Conservation (phyloP, 2,329 filamentous ascomycete species). For the Hymenoscyphus infarciens region DNA sequence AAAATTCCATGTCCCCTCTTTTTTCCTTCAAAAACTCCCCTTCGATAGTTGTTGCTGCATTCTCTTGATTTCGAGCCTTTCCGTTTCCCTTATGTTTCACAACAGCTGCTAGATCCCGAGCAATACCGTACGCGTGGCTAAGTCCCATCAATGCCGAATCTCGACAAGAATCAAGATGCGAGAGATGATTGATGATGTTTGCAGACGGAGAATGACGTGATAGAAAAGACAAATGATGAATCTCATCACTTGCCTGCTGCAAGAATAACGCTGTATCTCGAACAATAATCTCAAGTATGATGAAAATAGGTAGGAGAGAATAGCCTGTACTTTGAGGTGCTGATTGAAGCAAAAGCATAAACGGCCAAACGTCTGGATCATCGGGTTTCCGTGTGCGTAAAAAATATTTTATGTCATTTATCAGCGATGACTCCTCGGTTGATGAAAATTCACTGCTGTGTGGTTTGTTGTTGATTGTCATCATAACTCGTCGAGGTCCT, state of each 20-base stretch:
- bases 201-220: neutral
- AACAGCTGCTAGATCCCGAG: constrained; percentile 6
- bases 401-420: constrained; percentile 11
- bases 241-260: constrained; percentile 14
- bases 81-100: constrained; percentile 2
- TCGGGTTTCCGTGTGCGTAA: constrained; percentile 13
- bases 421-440: neutral
- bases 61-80: neutral
- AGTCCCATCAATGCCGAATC: constrained; percentile 11
- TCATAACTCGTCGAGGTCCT: constrained; percentile 16
- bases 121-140: constrained; percentile 7
- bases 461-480: constrained; percentile 11
- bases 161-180: constrained; percentile 14
- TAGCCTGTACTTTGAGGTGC: constrained; percentile 11
- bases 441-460: neutral
- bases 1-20: constrained; percentile 12
- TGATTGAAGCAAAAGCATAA: constrained; percentile 14
- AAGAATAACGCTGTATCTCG: constrained; percentile 17
- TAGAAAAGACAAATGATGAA: constrained; percentile 13
- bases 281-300: constrained; percentile 13
- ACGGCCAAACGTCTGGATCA: constrained; percentile 14
- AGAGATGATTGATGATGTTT: constrained; percentile 14
- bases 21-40: constrained; percentile 18
- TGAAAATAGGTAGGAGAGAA: constrained; percentile 16
- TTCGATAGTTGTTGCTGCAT: constrained; percentile 6